These are phyloP conservation scores for Penicillium macrosclerotiorum DNA, from an alignment of 495 filamentous ascomycete species.

Conservation along the genomic window DNA sequence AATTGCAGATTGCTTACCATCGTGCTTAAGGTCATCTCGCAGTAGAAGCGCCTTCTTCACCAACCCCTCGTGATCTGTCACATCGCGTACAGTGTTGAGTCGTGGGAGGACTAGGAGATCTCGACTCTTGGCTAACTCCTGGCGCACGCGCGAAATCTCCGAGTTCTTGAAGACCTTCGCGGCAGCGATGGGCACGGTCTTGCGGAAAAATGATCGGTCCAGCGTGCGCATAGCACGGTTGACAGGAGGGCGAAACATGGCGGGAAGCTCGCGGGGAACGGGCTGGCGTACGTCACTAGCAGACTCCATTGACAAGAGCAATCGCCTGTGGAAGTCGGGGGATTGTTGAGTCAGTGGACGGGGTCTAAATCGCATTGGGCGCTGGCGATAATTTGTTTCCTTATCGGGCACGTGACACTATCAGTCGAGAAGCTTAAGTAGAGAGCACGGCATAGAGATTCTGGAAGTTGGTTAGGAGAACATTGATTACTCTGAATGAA, in stretches of 20 bases:
- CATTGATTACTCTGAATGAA: no score
- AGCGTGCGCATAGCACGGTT: conserved; percentile 76
- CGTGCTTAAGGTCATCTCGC: conserved; percentile 61
- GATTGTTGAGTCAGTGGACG: background rate
- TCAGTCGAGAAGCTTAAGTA: no score
- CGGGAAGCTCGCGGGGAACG: conserved; percentile 29
- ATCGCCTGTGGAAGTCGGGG: background rate
- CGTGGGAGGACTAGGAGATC: conserved; percentile 63
- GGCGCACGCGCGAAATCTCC: conserved; percentile 66
- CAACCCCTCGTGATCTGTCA: conserved; percentile 45
- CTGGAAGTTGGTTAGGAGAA: no score
- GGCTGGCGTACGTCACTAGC: conserved; percentile 15
- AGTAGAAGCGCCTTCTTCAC: conserved; percentile 74
- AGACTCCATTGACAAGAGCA: conserved; percentile 30
- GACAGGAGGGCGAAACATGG: conserved; percentile 78
- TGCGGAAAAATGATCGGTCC: conserved; percentile 80
- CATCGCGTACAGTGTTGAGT: conserved; percentile 53
- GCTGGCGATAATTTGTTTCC: conserved; percentile 11
- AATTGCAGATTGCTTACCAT: no score
- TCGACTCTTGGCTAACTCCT: conserved; percentile 51
- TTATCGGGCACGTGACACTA: conserved; percentile 23
- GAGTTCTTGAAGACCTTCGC: conserved; percentile 70
- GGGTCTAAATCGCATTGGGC: conserved; percentile 10
- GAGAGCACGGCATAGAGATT: no score
- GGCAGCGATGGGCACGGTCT: conserved; percentile 71